Evolutionary conservation across 208 protist genomes (phyloP).

Genomic region (Naegleria gruberi): DNA sequence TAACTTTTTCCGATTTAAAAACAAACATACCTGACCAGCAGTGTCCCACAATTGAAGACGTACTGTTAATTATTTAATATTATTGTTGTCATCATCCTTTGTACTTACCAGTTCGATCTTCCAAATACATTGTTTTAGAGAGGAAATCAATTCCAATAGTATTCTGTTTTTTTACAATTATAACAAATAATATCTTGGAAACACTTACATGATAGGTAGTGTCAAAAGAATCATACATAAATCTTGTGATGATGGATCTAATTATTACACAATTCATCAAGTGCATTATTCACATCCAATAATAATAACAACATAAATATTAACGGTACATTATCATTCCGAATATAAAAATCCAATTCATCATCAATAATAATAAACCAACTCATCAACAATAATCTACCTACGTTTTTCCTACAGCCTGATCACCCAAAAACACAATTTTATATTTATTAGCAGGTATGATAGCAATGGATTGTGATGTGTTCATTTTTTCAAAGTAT

Average conservation of each 20-base stretch:
- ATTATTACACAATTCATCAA: neutral
- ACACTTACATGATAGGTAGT: slow-evolving; percentile 50
- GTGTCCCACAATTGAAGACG: slow-evolving; percentile 20
- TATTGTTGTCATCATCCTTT: neutral
- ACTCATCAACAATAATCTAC: neutral
- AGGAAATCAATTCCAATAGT: slow-evolving; percentile 99
- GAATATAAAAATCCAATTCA: neutral
- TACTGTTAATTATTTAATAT: slow-evolving; percentile 11
- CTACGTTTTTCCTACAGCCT: slow-evolving; percentile 85
- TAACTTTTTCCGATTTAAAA: too few relatives aligned
- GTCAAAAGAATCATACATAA: slow-evolving; percentile 96
- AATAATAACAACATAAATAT: neutral
- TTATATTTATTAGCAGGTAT: slow-evolving; percentile 78
- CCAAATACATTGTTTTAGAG: slow-evolving; percentile 92
- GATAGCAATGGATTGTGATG: neutral
- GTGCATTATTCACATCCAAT: neutral
- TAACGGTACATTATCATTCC: neutral
- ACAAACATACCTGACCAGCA: neutral
- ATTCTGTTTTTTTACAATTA: slow-evolving; percentile 56
- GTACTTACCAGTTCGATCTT: slow-evolving; percentile 72
- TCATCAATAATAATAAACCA: neutral
- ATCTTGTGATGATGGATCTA: slow-evolving; percentile 92
- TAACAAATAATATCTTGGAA: neutral
- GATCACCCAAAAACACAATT: slow-evolving; percentile 92
- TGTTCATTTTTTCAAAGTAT: neutral